phyloP scores from a whole-genome alignment of 2,329 filamentous ascomycete species.

The Diaporthe longicolla region DNA sequence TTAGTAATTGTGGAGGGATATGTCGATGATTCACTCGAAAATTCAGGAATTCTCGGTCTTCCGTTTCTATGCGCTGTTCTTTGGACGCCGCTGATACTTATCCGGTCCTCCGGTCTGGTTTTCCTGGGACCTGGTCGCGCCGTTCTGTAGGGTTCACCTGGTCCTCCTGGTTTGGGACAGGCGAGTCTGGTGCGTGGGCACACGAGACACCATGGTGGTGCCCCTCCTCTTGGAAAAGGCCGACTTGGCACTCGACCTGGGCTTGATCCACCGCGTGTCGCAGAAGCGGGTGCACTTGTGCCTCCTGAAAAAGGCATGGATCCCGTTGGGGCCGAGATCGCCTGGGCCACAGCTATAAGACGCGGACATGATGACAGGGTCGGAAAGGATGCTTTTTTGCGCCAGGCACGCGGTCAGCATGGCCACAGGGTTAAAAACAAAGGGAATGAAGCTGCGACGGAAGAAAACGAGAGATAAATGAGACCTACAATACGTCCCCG shows the following conservation, averaged over 20 bases:
- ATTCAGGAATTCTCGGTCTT: background rate
- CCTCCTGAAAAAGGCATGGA: conserved; percentile 56
- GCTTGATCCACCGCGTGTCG: conserved; percentile 47
- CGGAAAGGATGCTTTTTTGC: conserved; percentile 53
- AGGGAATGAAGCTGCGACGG: too few species aligned
- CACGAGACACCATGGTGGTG: conserved; percentile 27
- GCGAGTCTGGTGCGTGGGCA: conserved; percentile 10
- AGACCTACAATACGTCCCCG: conserved; percentile 43
- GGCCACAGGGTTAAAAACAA: background rate
- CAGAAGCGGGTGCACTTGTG: conserved; percentile 54
- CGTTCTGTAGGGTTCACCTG: background rate
- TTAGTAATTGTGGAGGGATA: too few species aligned
- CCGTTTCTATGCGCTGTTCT: background rate
- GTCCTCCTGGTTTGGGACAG: conserved; percentile 11
- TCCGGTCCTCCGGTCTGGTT: background rate
- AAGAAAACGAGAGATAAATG: background rate
- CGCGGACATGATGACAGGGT: conserved; percentile 58
- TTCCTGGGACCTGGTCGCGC: background rate
- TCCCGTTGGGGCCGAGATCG: conserved; percentile 56
- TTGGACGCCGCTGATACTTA: background rate
- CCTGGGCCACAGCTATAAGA: conserved; percentile 54
- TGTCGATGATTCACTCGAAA: too few species aligned
- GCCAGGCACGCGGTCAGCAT: background rate
- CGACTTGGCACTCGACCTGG: conserved; percentile 17
- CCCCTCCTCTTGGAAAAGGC: conserved; percentile 19